Base-by-base conservation (phyloP, 2,329 filamentous ascomycete species). In the Immersiporthe knoxdaviesiana region DNA sequence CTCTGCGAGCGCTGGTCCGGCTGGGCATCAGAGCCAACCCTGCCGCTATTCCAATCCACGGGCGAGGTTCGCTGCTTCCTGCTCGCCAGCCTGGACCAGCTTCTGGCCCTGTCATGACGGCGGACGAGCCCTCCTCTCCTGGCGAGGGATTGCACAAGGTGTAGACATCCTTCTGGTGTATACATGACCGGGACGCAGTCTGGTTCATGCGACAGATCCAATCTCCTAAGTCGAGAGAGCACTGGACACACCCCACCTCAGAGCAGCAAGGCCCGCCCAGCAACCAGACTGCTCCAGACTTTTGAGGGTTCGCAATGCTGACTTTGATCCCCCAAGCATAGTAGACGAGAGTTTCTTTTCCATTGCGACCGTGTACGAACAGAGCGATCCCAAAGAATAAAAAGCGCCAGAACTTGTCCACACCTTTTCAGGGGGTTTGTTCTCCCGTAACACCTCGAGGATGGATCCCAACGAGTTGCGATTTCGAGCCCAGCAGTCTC, bases 401-500 rank as follows among this genome's bases (percentile, higher is more conserved):
- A 91, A 94, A 81, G 84, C 92, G 80, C 90, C 91, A 79, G 61
- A 18, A 50, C 16, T 18, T 12, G 24, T 63, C 41, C 61, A 41
- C 74, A 44, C 74, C 73, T 79, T 79, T 78, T 81, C 21, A 72
- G 68, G 71, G 68, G 75, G 37, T 18, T 27, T 63, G 39, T 11
- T 47, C 74, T 65, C 70, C 74, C 60, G 65, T 77, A 85, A 85
- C 77, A 81, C 35, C 39, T 39, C 67, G 70, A 77, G 87, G 83
- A 92, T 93, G 87, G 92, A 95, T 44, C 69, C 64, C 50, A 69
- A 71, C 81, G 91, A 94, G 81, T 84, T 92, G 80, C 90, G 91
- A 79, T 94, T 92, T 81, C 90, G 91, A 75, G 87, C 87, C 77
- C 90, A 94, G 80, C 90, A 92, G 80, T 92, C 92, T 74, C 88